Evolutionary conservation across 208 protist genomes (phyloP).

Genomic region (Acanthamoeba triangularis): DNA sequence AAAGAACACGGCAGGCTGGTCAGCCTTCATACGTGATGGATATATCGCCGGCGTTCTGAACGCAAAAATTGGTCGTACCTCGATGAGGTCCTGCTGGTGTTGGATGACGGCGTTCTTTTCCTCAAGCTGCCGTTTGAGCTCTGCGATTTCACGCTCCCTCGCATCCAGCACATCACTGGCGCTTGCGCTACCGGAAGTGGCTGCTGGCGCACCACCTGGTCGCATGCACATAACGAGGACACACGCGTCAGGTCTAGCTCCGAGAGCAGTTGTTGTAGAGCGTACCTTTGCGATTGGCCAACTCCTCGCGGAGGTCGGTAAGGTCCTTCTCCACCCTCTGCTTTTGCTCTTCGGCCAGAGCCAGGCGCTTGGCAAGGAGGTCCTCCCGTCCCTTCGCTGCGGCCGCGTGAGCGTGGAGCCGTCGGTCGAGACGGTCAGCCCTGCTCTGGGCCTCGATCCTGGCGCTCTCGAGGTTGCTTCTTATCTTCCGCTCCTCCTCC

Average conservation of each 20-base stretch:
- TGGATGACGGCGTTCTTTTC: background rate
- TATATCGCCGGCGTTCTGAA: too few species aligned
- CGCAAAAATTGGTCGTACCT: background rate
- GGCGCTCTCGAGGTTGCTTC: background rate
- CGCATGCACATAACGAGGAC: too few species aligned
- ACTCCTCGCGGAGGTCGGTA: background rate
- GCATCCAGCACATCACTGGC: background rate
- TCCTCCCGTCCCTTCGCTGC: background rate
- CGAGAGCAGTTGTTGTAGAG: background rate
- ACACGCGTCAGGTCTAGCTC: background rate
- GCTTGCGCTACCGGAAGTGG: background rate
- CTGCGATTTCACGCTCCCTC: background rate
- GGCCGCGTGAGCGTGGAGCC: background rate
- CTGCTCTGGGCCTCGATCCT: background rate
- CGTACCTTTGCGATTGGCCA: background rate
- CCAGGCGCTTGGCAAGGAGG: background rate
- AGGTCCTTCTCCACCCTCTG: background rate
- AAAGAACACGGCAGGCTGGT: too few species aligned
- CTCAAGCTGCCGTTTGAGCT: background rate
- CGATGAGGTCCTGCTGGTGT: background rate
- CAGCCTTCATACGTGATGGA: too few species aligned
- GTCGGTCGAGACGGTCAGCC: background rate
- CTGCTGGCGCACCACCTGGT: background rate
- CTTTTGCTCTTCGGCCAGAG: background rate
- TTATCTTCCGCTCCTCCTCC: background rate